Conservation (phyloP, 306 rosid species). For the Glycine soja region DNA sequence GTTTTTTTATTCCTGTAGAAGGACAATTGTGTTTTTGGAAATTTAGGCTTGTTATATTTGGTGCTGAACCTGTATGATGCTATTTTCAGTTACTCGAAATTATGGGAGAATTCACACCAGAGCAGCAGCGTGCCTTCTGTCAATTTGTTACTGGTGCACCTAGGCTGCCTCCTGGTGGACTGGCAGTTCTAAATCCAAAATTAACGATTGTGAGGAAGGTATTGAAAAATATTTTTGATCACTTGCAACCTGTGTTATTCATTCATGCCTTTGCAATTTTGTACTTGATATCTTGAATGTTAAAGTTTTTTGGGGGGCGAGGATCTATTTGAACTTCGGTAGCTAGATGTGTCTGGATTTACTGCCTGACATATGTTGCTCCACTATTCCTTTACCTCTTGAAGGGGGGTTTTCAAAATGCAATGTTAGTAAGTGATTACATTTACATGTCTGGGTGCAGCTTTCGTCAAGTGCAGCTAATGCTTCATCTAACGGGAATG, state of each 20-base stretch:
- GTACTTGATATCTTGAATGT: background rate
- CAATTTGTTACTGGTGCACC: conserved; percentile 99
- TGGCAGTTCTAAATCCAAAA: conserved; percentile 92
- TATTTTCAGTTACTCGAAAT: conserved; percentile 49
- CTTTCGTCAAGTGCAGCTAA: conserved; percentile 73
- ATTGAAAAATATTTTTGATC: conserved; percentile 15
- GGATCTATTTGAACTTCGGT: background rate
- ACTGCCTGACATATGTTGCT: background rate
- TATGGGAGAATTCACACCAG: conserved; percentile 65
- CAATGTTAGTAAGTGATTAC: conserved; percentile 18
- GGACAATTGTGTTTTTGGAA: background rate
- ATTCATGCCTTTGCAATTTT: background rate
- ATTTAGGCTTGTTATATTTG: background rate
- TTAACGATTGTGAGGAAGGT: conserved; percentile 98
- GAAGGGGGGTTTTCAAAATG: background rate
- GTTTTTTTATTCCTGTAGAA: conserved; percentile 31
- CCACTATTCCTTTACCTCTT: background rate
- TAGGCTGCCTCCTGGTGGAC: conserved; percentile 84
- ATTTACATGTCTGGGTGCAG: conserved; percentile 58
- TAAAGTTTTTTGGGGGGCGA: background rate
- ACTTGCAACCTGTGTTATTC: background rate
- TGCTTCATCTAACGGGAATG: conserved; percentile 75
- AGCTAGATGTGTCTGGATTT: background rate
- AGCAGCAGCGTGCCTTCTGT: conserved; percentile 94
- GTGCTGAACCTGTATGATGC: conserved; percentile 27